Evolutionary conservation across 2,329 filamentous ascomycete species (phyloP), one percentile per base, ranked within the genome.

Genomic region (Tolypocladium tropicale): DNA sequence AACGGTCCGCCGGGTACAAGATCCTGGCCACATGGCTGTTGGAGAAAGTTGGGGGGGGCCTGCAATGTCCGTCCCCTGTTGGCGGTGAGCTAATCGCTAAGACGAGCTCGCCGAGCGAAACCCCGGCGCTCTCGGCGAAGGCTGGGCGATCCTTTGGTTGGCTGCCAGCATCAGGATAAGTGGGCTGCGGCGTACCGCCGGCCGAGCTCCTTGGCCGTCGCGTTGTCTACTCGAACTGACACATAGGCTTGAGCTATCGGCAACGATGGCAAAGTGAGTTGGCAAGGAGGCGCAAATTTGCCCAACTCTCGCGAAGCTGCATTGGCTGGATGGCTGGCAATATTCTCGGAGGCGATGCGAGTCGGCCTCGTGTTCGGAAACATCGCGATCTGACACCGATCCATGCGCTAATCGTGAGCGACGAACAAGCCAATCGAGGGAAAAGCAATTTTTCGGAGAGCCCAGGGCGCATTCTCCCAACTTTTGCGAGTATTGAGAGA

Each of bases 21-120:
- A 55, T 55, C 53, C 46, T 50, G 53, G 41, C 46, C 53, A 55
- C 53, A 55, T 55, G 53, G 53, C 46, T 16, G 46, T 30, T 51
- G 53, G 46, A 55, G 32, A 55, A 51, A n/a, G 34, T 30, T 49
- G 32, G 43, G 43, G 46, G 43, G 43, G 46, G 53, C 25, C 43
- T 34, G 53, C 34, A 52, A 52, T 52, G 21, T 52, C 50, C 50
- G 21, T 52, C 32, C 51, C 33, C 43, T 48, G 43, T 48, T 48
- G 25, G 23, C 14, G 23, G 16, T 30, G 43, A 32, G 16, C 43
- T 49, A 49, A 49, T 32, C 25, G 25, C 23, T 11, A 25, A n/a
- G 25, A 30, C 16, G 25, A 49, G 43, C 43, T 25, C 23, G 23
- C 41, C 11, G 11, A 46, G 41, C 41, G n/a, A 10, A 25, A 4